phyloP scores from a whole-genome alignment of 106 monocot species.

The Platanthera zijinensis region DNA sequence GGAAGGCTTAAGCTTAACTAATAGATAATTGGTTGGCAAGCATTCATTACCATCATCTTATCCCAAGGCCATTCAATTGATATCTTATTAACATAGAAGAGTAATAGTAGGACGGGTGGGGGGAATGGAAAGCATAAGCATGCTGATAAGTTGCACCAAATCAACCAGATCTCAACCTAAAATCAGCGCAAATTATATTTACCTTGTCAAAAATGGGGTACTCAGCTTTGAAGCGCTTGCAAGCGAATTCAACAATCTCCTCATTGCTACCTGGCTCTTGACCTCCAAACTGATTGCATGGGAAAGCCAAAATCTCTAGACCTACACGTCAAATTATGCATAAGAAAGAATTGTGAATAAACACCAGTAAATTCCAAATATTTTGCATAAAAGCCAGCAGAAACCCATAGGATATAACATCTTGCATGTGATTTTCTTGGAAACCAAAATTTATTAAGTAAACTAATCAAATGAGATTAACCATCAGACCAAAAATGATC shows the following conservation, averaged over 20 bases:
- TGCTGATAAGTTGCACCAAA: not conserved
- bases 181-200: not conserved
- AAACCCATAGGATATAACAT: no score
- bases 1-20: not conserved
- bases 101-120: not conserved
- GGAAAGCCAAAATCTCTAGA: conserved; percentile 89
- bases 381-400: no score
- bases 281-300: conserved; percentile 90
- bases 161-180: not conserved
- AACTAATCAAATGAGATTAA: no score
- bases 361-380: no score
- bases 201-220: conserved; percentile 99
- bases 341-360: not conserved
- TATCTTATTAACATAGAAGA: not conserved
- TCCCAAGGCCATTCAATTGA: not conserved
- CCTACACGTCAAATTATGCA: conserved; percentile 27
- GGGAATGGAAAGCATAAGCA: no score
- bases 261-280: conserved; percentile 92
- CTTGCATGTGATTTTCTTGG: no score
- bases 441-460: no score
- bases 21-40: no score
- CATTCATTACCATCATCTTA: not conserved
- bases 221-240: conserved; percentile 95
- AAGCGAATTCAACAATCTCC: conserved; percentile 83
- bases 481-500: no score